Evolutionary conservation across 148 eudicot genomes (phyloP).

Genomic region (Vaccinium corymbosum): DNA sequence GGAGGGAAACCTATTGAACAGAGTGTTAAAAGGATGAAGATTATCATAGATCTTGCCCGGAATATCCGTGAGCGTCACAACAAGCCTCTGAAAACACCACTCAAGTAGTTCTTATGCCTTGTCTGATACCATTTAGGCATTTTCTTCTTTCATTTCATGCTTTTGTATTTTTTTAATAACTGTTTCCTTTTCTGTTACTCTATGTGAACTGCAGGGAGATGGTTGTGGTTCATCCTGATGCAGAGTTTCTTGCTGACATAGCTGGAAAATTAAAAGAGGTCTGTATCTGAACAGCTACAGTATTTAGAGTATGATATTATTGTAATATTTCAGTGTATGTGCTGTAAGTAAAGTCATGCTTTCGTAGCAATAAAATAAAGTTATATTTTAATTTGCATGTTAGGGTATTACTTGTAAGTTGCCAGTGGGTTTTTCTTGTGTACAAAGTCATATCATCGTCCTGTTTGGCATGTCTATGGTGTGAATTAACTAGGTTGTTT

Average conservation of each 20-base stretch:
- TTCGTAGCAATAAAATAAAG: too few species aligned
- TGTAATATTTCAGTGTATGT: not conserved
- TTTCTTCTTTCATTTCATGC: not conserved
- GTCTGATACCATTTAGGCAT: not conserved
- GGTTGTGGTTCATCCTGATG: constrained; percentile 95
- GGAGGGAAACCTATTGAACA: constrained; percentile 87
- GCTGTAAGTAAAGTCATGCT: not conserved
- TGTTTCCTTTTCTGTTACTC: constrained; percentile 11
- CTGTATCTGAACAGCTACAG: not conserved
- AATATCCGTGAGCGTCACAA: constrained; percentile 97
- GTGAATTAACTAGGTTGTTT: not conserved
- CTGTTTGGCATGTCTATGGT: not conserved
- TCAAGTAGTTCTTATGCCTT: constrained; percentile 40
- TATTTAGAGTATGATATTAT: not conserved
- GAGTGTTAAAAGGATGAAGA: constrained; percentile 96
- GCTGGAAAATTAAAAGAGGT: constrained; percentile 89
- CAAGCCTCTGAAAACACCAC: constrained; percentile 89
- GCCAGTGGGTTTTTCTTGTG: not conserved
- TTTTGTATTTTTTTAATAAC: not conserved
- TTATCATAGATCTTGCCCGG: constrained; percentile 84
- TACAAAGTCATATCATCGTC: not conserved
- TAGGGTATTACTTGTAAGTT: not conserved
- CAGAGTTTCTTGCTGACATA: constrained; percentile 79
- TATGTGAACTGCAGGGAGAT: constrained; percentile 61
- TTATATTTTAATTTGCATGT: not conserved